Base-by-base conservation (phyloP, 2,329 filamentous ascomycete species). In the Aspergillus sp. region DNA sequence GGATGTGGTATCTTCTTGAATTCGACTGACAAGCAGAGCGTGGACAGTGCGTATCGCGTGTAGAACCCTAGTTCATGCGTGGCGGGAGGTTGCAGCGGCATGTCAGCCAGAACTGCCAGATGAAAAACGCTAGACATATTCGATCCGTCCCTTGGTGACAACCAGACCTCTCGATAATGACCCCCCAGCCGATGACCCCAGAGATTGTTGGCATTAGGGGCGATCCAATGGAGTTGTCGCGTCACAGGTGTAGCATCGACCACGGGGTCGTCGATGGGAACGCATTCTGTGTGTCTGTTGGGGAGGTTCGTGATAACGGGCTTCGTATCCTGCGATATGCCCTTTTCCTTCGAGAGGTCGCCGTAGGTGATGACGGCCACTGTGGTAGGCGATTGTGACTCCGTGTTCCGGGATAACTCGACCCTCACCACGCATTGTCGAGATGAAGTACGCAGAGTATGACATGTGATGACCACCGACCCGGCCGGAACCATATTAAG, bases 161-260 rank as follows among this genome's bases (percentile, higher is more conserved):
- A 27, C 57, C 55, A 59, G 3, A 58, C 52, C 27, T 59, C 57
- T 6, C 57, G 50, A 13, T 55, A 30, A 38, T 59, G 55, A 3
- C 57, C 55, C 7, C 57, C 57, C 3, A 59, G 42, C 9, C 57
- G 47, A 19, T 59, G 57, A n/a, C 57, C 57, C 55, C 57, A 59
- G 23, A 57, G 48, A 17, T 52, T 53, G 33, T 53, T 44, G 5
- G 51, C 30, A 9, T 47, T 49, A 4, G 57, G 55, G 2, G 55
- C 52, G 15, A 58, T 44, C 57, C 55, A 58, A 25, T 56, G 45
- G 37, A 59, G 37, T 30, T 58, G 55, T 9, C 52, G 44, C 15
- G 55, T 56, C 13, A 59, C 53, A 2, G 57, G 57, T 1, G 55
- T 59, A 3, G 53, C 48, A 35, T 58, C 47, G n/a, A 59, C 53